A percentile compares a stretch with the other conserved stretches of the same genome.
phyloP scores from a whole-genome alignment of 139 green algal genomes.

The Tetradesmus obliquus region DNA sequence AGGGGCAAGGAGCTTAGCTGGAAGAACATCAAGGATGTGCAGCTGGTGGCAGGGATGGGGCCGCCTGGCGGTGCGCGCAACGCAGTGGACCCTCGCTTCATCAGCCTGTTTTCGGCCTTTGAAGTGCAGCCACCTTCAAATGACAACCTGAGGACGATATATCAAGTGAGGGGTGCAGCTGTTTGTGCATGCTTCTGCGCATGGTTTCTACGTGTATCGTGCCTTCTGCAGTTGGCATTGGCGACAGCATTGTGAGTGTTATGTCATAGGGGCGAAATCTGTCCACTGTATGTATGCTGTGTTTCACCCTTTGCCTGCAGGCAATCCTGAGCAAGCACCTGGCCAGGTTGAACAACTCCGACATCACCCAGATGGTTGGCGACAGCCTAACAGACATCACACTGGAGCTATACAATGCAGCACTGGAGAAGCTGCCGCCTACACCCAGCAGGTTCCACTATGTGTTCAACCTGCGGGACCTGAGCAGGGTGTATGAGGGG shows the following conservation, averaged over 20 bases:
- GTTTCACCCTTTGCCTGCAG: background rate
- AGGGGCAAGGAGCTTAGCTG: constrained; percentile 91
- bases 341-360: constrained; percentile 1
- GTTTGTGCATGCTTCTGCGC: background rate
- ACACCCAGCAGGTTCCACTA: constrained; percentile 98
- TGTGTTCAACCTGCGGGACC: constrained; percentile 96
- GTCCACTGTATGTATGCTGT: background rate
- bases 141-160: constrained; percentile 84
- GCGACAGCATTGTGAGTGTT: background rate
- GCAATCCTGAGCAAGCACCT: constrained; percentile 38
- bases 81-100: constrained; percentile 87
- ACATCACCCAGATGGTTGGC: constrained; percentile 55
- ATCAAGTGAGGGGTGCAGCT: constrained; percentile 50
- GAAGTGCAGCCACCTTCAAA: constrained; percentile 85
- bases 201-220: no score
- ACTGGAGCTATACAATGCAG: constrained; percentile 83
- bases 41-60: constrained; percentile 89
- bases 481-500: constrained; percentile 92
- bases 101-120: constrained; percentile 86
- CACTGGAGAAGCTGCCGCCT: constrained; percentile 87
- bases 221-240: no score
- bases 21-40: constrained; percentile 93
- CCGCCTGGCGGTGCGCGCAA: constrained; percentile 88
- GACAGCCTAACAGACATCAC: constrained; percentile 85
- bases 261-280: no score